phyloP scores from a whole-genome alignment of 495 filamentous ascomycete genomes.

The Pyronema omphalodes region DNA sequence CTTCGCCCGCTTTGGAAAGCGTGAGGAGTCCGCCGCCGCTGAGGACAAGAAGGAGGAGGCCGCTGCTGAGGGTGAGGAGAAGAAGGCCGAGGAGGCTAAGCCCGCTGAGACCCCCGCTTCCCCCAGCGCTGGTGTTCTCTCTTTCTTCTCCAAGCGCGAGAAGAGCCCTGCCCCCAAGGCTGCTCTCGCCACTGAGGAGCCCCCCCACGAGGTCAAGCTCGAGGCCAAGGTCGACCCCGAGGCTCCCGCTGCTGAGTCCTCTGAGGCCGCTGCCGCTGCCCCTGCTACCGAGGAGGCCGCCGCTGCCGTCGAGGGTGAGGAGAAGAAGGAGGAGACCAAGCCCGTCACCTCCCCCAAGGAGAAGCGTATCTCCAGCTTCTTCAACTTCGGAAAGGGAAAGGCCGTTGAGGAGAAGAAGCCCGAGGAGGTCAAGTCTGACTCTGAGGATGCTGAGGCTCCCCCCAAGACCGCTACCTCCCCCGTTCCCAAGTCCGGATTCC shows the following conservation, averaged over 20 bases:
- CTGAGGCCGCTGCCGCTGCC: not conserved
- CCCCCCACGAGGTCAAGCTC: not conserved
- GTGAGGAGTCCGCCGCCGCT: slow-evolving; percentile 32
- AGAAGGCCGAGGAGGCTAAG: slow-evolving; percentile 32
- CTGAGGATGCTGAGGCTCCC: slow-evolving; percentile 17
- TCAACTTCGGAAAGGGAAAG: slow-evolving; percentile 22
- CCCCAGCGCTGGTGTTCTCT: slow-evolving; percentile 31
- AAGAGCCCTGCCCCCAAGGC: slow-evolving; percentile 10
- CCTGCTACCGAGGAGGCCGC: slow-evolving; percentile 1
- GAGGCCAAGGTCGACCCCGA: slow-evolving; percentile 8
- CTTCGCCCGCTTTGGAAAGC: slow-evolving; percentile 36
- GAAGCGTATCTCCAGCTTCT: slow-evolving; percentile 28
- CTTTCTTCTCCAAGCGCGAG: slow-evolving; percentile 18
- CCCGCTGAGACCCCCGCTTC: slow-evolving; percentile 28
- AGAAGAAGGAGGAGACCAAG: not conserved
- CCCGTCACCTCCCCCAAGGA: slow-evolving; percentile 9
- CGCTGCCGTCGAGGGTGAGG: not conserved
- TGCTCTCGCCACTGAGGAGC: not conserved
- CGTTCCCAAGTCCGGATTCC: slow-evolving; percentile 8
- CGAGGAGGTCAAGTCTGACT: slow-evolving; percentile 23
- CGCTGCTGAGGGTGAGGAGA: slow-evolving; percentile 24
- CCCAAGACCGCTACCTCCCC: slow-evolving; percentile 18
- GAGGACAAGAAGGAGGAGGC: slow-evolving; percentile 24
- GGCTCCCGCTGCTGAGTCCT: not conserved
- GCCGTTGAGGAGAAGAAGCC: slow-evolving; percentile 15